phyloP scores from a whole-genome alignment of 2,329 filamentous ascomycete genomes.

The Metarhizium brunneum region DNA sequence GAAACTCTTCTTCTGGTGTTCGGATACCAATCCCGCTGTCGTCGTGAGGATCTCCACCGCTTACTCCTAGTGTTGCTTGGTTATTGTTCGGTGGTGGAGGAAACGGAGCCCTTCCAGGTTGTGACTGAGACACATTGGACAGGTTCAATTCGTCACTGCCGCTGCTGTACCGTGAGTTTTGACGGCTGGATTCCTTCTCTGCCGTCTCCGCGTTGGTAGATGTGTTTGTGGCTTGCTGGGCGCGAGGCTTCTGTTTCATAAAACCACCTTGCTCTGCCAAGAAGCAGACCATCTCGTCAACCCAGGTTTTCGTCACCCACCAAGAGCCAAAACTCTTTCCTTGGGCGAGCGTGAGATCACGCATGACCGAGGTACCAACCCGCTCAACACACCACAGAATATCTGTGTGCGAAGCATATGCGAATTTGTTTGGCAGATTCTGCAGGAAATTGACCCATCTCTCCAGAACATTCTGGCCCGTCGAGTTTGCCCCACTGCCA shows the following conservation, averaged over 20 bases:
- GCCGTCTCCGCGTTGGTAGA: constrained; percentile 23
- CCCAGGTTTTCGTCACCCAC: constrained; percentile 93
- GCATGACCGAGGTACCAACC: constrained; percentile 66
- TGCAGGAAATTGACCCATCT: constrained; percentile 68
- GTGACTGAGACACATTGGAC: constrained; percentile 35
- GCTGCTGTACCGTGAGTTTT: constrained; percentile 31
- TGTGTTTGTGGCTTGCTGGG: constrained; percentile 17
- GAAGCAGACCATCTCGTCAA: constrained; percentile 91
- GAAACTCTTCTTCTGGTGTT: constrained; percentile 56
- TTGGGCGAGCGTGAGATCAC: constrained; percentile 70
- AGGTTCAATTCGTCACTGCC: constrained; percentile 36
- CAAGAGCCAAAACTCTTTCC: constrained; percentile 79
- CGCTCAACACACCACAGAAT: constrained; percentile 70
- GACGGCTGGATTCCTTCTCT: constrained; percentile 25
- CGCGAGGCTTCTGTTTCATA: constrained; percentile 48
- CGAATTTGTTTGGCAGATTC: constrained; percentile 60
- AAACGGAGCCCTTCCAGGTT: constrained; percentile 41
- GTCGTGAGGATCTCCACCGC: constrained; percentile 46
- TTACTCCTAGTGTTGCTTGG: constrained; percentile 26
- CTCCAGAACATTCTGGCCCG: constrained; percentile 61
- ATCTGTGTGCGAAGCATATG: constrained; percentile 61
- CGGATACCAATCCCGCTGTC: constrained; percentile 69
- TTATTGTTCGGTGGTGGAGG: constrained; percentile 32
- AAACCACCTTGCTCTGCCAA: constrained; percentile 86
- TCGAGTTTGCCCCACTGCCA: constrained; percentile 18